Evolutionary conservation across 495 filamentous ascomycete species (phyloP), one percentile per base, ranked within the genome.

Genomic region (Friedmanniomyces endolithicus): DNA sequence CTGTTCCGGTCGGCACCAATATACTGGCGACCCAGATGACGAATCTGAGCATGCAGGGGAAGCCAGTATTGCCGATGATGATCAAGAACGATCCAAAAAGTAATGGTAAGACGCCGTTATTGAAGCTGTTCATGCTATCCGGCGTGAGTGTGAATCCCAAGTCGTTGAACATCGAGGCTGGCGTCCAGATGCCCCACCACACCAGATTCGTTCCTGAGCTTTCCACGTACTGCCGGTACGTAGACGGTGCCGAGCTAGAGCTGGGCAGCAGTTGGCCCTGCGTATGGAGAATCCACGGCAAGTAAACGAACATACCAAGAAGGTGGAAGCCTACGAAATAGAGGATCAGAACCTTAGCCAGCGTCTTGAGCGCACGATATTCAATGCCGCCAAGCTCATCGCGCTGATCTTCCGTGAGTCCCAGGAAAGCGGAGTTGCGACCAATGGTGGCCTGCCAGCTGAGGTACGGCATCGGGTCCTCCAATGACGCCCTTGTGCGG

Each of bases 361-460:
- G 67, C 6, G 87, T 87, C 67, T 95, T 95, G 41, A 96, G 70
- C 0, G 89, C 84, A 8, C 90, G 80, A 64, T 97, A 97, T 70
- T 97, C 90, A 44, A 96, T 95, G 12, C 90, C 90, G 2, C 90
- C 90, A 12, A 97, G 73, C 64, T 97, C 90, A 60, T 97, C 87
- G 47, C 89, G 77, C 68, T 97, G 90, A 55, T 87, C 87, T 65
- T 94, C 86, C 0, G 83, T 87, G 48, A 97, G 70, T 65, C 89
- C 86, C 7, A 92, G 75, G 59, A 98, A 98, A 17, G 84, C 82
- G 25, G 90, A 95, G 65, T 97, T 97, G 39, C 92, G 78, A 17
- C 86, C 92, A 35, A 95, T 73, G 0, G 92, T 98, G 6, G 92
- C 87, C 65, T 89, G 80, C 81, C 87, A 97, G 65, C 87, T 95